These are phyloP conservation scores for Alternaria hordeiaustralica DNA, from an alignment of 2,329 filamentous ascomycete genomes.

Conservation along the genomic window DNA sequence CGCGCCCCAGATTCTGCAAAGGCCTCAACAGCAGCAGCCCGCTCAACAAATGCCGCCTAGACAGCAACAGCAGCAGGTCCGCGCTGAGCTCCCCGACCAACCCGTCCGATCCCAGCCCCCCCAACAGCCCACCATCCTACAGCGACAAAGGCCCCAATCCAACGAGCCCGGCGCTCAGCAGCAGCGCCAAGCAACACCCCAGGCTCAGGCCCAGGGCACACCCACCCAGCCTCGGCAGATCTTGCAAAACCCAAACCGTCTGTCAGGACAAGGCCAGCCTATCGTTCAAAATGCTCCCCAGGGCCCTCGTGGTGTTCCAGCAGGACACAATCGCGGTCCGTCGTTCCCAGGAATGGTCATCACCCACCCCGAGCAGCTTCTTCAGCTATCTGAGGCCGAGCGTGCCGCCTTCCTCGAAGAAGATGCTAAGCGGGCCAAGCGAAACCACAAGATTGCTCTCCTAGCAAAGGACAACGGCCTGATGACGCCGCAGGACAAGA, in stretches of 20 bases:
- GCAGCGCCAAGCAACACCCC: constrained; percentile 34
- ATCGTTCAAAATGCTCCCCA: constrained; percentile 37
- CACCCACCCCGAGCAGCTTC: constrained; percentile 74
- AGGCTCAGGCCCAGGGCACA: constrained; percentile 51
- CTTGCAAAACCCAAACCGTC: constrained; percentile 77
- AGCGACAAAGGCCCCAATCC: constrained; percentile 39
- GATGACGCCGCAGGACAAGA: constrained; percentile 99
- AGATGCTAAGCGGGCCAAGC: constrained; percentile 92
- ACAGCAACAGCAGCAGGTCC: constrained; percentile 51
- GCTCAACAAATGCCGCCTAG: constrained; percentile 25
- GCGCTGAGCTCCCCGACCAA: constrained; percentile 53
- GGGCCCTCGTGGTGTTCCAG: constrained; percentile 42
- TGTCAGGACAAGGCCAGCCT: constrained; percentile 54
- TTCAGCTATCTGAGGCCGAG: constrained; percentile 82
- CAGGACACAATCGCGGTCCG: constrained; percentile 52
- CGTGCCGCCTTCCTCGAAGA: constrained; percentile 84
- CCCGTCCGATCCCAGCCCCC: constrained; percentile 34
- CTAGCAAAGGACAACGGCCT: constrained; percentile 93
- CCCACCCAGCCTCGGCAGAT: constrained; percentile 70
- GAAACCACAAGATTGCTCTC: constrained; percentile 97
- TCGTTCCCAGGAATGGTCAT: constrained; percentile 61
- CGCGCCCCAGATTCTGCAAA: constrained; percentile 57
- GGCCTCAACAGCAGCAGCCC: constrained; percentile 51
- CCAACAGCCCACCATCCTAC: constrained; percentile 45
- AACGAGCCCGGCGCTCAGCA: constrained; percentile 32